phyloP scores from a whole-genome alignment of 768 basidiomycete species.

The Sistotremastrum suecicum region DNA sequence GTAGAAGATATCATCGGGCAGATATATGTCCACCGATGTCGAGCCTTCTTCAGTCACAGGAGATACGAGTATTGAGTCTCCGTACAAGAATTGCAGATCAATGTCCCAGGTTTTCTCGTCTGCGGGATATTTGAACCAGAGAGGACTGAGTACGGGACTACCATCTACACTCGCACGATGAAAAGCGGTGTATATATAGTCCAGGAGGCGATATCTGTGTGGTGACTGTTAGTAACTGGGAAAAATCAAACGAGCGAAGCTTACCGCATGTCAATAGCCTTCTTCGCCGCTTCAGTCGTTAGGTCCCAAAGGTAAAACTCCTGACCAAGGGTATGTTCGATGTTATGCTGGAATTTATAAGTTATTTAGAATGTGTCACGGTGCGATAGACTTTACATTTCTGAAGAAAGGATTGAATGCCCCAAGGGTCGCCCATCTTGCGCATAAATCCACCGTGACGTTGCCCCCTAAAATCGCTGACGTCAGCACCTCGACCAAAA shows the following conservation, averaged over 20 bases:
- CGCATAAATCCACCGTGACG: constrained; percentile 55
- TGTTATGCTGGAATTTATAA: constrained; percentile 31
- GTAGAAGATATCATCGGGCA: constrained; percentile 53
- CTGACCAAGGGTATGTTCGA: constrained; percentile 36
- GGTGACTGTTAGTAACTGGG: background rate
- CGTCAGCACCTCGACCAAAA: background rate
- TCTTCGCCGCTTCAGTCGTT: constrained; percentile 43
- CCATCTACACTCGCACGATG: constrained; percentile 42
- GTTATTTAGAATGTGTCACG: too few species aligned
- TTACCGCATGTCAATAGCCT: constrained; percentile 48
- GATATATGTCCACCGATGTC: constrained; percentile 44
- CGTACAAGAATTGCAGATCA: constrained; percentile 59
- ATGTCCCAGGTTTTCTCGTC: constrained; percentile 43
- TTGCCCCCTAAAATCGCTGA: constrained; percentile 26
- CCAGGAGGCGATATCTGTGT: constrained; percentile 47
- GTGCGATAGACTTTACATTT: constrained; percentile 28
- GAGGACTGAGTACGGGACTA: constrained; percentile 49
- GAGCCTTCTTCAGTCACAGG: constrained; percentile 50
- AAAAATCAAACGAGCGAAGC: constrained; percentile 6
- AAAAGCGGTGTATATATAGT: constrained; percentile 62
- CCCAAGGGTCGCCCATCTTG: constrained; percentile 64
- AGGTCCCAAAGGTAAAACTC: constrained; percentile 56
- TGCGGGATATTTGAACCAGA: constrained; percentile 55
- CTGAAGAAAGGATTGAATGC: constrained; percentile 74
- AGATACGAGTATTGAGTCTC: constrained; percentile 50